Evolutionary conservation across 1,139 yeast genomes (phyloP), one percentile per base, ranked within the genome.

Genomic region (Suhomyces guaymorum): DNA sequence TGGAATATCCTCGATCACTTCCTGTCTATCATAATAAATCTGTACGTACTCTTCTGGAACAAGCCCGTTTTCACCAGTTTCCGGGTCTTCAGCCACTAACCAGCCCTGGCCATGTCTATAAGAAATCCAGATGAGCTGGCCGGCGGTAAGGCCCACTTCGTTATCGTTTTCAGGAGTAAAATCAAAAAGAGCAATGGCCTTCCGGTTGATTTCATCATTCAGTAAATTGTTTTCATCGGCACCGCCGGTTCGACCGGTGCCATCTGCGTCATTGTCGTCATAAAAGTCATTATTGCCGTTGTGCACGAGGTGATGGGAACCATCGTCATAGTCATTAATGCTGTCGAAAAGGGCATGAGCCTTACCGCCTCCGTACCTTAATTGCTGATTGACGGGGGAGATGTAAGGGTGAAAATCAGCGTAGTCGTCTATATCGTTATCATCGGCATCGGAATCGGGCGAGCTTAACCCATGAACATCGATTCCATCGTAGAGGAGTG

Each of bases 31-130:
- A 26, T 51, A 48, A 28, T 70, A 49, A 36, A 82, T 66, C 44
- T 83, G 84, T 28, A 92, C 96, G 52, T 89, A 92, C 51, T 87
- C 96, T 53, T 90, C 96, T 1, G 99, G 99, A 5, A 92, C 96
- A 34, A 92, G 74, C 2, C 99, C 99, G 18, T 95, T 86, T 47
- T 82, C 85, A 1, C 89, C 90, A 4, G 84, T 74, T 21, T 59
- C 71, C 0, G 89, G 84, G 52, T 86, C 90, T 48, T 82, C 87
- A 0, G 97, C 97, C 32, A 92, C 97, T 4, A 94, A 71, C 99
- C 98, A 92, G 5, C 99, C 99, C 57, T 92, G 97, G 14, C 97
- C 97, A 57, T 92, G 96, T 43, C 95, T 76, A 58, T 90, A 90
- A 41, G 84, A 80, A 20, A 92, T 84, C 78, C 92, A 83, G 3